Percentiles rank a stretch among this genome's conserved stretches.
phyloP scores from a whole-genome alignment of 2,329 filamentous ascomycete species.

The Diaporthe citri region DNA sequence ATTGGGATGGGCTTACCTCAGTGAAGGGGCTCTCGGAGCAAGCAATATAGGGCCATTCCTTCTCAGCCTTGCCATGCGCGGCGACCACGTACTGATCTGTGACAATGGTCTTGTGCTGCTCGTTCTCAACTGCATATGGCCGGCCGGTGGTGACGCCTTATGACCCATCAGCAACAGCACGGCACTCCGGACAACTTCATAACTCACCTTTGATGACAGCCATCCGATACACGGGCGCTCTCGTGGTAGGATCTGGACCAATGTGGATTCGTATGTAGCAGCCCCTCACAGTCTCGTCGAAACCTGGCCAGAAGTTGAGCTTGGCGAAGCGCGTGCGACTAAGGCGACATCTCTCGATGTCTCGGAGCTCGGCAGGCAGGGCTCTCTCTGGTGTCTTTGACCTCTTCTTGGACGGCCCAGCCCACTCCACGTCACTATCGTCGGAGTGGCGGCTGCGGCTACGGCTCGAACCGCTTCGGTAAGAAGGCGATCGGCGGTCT shows the following conservation, averaged over 20 bases:
- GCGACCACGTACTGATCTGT: slow-evolving; percentile 88
- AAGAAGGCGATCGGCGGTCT: slow-evolving; percentile 59
- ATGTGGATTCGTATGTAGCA: slow-evolving; percentile 90
- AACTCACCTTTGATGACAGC: slow-evolving; percentile 83
- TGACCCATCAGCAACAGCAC: slow-evolving; percentile 43
- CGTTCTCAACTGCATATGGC: slow-evolving; percentile 83
- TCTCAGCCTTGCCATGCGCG: slow-evolving; percentile 85
- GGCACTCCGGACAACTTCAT: neutral
- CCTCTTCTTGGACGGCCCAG: slow-evolving; percentile 64
- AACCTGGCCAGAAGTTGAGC: slow-evolving; percentile 93
- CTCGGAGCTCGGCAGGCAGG: slow-evolving; percentile 78
- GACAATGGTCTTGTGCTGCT: slow-evolving; percentile 80
- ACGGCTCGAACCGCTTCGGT: slow-evolving; percentile 50
- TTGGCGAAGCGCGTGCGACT: slow-evolving; percentile 89
- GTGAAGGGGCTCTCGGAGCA: slow-evolving; percentile 89
- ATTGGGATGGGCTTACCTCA: slow-evolving; percentile 68
- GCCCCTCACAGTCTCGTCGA: slow-evolving; percentile 83
- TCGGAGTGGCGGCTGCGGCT: slow-evolving; percentile 54
- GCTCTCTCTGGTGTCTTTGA: slow-evolving; percentile 71
- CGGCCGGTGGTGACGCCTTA: slow-evolving; percentile 82
- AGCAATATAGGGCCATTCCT: slow-evolving; percentile 89
- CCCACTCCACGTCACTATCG: slow-evolving; percentile 85
- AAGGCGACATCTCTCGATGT: slow-evolving; percentile 86
- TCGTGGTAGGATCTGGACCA: slow-evolving; percentile 79
- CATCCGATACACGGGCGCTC: slow-evolving; percentile 87